Conservation (phyloP, 257 asterid genomes). For the Solanum virginianum region DNA sequence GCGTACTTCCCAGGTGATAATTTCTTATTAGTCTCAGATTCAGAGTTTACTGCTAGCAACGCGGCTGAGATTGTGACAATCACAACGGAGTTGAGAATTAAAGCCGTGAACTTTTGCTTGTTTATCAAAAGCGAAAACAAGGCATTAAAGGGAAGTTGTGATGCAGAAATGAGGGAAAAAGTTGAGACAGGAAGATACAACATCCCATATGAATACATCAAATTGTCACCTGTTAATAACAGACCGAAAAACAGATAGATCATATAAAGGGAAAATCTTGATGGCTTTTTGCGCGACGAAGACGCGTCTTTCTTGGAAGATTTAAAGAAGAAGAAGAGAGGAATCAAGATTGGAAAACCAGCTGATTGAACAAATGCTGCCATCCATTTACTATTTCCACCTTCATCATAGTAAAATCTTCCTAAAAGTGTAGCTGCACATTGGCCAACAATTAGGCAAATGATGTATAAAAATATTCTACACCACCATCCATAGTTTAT, state of each 20-base stretch:
- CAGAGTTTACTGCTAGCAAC: conserved; percentile 20
- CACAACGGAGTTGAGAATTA: conserved; percentile 21
- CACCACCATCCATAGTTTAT: conserved; percentile 15
- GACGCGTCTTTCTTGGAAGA: not conserved
- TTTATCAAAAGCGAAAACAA: conserved; percentile 21
- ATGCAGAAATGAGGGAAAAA: conserved; percentile 26
- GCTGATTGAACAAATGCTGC: conserved; percentile 26
- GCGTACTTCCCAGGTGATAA: conserved; percentile 5
- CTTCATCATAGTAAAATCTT: conserved; percentile 20
- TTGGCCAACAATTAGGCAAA: conserved; percentile 18
- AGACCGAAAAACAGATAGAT: conserved; percentile 17
- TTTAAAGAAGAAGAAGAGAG: conserved; percentile 7
- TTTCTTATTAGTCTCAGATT: conserved; percentile 1
- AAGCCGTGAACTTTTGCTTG: conserved; percentile 21
- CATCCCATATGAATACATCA: conserved; percentile 28
- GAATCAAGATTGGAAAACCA: conserved; percentile 21
- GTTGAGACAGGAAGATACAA: conserved; percentile 28
- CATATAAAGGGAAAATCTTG: not conserved
- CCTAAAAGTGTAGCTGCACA: conserved; percentile 26
- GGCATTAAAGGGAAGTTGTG: conserved; percentile 27
- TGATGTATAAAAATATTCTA: conserved; percentile 5
- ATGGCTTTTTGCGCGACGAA: not conserved
- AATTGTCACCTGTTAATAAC: conserved; percentile 14
- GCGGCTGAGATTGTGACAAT: conserved; percentile 25
- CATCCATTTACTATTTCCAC: conserved; percentile 37